Percentiles rank a stretch among this genome's conserved stretches.
Conservation (phyloP, 2,329 filamentous ascomycete species). For the Fusarium euwallaceae region DNA sequence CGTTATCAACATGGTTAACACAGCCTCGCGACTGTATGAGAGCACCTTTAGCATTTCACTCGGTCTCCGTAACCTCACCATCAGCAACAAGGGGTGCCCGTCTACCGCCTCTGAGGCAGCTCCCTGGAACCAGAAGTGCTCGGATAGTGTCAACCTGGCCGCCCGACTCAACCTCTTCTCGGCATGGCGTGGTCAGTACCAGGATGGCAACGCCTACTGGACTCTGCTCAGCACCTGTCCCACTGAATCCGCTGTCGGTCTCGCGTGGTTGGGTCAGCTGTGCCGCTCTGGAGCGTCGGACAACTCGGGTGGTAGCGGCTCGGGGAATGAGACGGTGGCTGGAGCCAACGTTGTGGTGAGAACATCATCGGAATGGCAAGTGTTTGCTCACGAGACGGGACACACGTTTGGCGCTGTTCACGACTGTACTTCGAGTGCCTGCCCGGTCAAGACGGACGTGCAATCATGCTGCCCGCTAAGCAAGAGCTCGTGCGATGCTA, state of each 20-base stretch:
- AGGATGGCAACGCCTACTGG: slow-evolving; percentile 93
- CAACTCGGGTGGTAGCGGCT: slow-evolving; percentile 61
- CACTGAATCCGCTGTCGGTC: slow-evolving; percentile 86
- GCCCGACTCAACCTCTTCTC: slow-evolving; percentile 90
- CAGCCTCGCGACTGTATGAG: slow-evolving; percentile 90
- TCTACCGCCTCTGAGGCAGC: slow-evolving; percentile 74
- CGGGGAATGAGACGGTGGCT: slow-evolving; percentile 77
- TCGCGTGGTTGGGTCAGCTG: slow-evolving; percentile 93
- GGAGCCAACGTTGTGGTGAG: slow-evolving; percentile 91
- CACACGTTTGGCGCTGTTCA: slow-evolving; percentile 97
- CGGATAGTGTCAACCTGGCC: slow-evolving; percentile 72
- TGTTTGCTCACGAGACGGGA: slow-evolving; percentile 93
- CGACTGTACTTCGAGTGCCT: slow-evolving; percentile 82
- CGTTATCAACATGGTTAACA: slow-evolving; percentile 86
- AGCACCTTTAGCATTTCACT: slow-evolving; percentile 94
- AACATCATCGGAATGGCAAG: slow-evolving; percentile 90
- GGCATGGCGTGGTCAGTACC: slow-evolving; percentile 82
- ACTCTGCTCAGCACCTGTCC: slow-evolving; percentile 86
- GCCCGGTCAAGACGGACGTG: slow-evolving; percentile 68
- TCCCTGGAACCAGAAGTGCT: slow-evolving; percentile 88
- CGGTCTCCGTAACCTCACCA: slow-evolving; percentile 86
- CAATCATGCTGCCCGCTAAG: slow-evolving; percentile 85
- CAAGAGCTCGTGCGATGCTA: slow-evolving; percentile 76
- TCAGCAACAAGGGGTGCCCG: slow-evolving; percentile 82
- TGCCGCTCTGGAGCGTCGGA: slow-evolving; percentile 73